Percentiles rank a stretch among this genome's conserved stretches.
Conservation (phyloP, 2,329 filamentous ascomycete species). For the Botrytis tulipae region DNA sequence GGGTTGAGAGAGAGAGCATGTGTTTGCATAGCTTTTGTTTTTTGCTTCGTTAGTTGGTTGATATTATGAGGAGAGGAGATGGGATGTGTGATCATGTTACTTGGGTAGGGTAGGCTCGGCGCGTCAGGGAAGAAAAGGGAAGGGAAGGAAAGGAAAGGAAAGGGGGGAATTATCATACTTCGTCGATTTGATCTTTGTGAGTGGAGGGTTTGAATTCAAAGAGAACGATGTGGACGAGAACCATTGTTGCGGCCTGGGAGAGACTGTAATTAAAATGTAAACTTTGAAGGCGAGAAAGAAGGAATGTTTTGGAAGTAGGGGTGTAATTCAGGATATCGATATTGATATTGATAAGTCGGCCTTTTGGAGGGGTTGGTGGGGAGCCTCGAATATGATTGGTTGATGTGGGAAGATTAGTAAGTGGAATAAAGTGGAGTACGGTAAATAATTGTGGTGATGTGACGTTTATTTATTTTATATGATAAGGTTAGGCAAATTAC, state of each 20-base stretch:
- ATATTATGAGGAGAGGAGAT: background rate
- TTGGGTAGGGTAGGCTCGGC: background rate
- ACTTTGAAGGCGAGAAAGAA: background rate
- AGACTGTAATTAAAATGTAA: background rate
- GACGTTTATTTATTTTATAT: background rate
- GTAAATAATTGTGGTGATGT: background rate
- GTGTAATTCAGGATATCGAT: background rate
- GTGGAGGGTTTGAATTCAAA: conserved; percentile 61
- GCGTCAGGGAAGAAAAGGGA: background rate
- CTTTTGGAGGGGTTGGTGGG: background rate
- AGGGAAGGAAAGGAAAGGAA: no score
- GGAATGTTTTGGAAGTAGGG: background rate
- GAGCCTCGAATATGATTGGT: background rate
- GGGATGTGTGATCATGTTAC: background rate
- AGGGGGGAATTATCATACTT: conserved; percentile 46
- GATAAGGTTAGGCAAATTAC: background rate
- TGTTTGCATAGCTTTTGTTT: conserved; percentile 50
- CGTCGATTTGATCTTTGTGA: conserved; percentile 50
- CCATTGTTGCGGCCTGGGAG: conserved; percentile 44
- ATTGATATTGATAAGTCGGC: background rate
- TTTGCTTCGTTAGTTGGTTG: background rate
- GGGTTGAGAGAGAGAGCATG: conserved; percentile 56
- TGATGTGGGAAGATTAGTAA: background rate
- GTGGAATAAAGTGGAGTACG: background rate
- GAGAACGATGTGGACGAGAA: conserved; percentile 66